Percentiles rank a stretch among this genome's conserved stretches.
These are phyloP conservation scores for Metschnikowia anglica DNA, from an alignment of 805 yeast species.

Conservation along the genomic window DNA sequence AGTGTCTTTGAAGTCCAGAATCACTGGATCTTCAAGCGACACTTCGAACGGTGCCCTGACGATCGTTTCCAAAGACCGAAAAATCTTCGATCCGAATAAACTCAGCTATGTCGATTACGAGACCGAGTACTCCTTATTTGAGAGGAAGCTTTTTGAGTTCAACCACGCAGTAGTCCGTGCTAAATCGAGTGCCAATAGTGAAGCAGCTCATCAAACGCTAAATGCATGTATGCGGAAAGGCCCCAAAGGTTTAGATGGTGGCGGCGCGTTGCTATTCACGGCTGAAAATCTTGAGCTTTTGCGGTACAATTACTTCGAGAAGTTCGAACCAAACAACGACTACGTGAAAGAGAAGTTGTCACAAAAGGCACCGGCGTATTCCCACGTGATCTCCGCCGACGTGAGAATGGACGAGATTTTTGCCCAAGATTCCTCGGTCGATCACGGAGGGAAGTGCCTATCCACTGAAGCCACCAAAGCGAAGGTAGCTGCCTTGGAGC, in stretches of 20 bases:
- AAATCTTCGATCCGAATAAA: conserved; percentile 8
- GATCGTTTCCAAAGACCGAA: background rate
- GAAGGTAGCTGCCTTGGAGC: conserved; percentile 8
- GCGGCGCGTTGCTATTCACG: conserved; percentile 5
- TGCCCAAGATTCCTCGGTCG: background rate
- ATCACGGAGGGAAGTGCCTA: no score
- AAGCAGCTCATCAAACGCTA: background rate
- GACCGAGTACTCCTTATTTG: conserved; percentile 8
- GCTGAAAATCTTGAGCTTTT: conserved; percentile 8
- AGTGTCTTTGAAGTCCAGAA: background rate
- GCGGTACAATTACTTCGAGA: conserved; percentile 14
- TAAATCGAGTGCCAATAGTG: conserved; percentile 1
- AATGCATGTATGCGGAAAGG: conserved; percentile 7
- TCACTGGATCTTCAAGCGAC: background rate
- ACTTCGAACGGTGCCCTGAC: background rate
- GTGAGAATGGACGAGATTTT: conserved; percentile 4
- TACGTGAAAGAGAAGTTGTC: background rate
- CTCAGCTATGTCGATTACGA: conserved; percentile 10
- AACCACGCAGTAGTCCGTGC: conserved; percentile 6
- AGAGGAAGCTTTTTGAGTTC: conserved; percentile 9
- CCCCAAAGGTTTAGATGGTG: background rate
- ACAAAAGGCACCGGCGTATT: conserved; percentile 2
- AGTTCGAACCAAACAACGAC: conserved; percentile 8
- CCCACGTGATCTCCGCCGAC: conserved; percentile 10
- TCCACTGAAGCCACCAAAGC: conserved; percentile 3